Percentiles rank a stretch among this genome's conserved stretches.
phyloP scores from a whole-genome alignment of 169 alveolate genomes.

The Eimeria tenella region DNA sequence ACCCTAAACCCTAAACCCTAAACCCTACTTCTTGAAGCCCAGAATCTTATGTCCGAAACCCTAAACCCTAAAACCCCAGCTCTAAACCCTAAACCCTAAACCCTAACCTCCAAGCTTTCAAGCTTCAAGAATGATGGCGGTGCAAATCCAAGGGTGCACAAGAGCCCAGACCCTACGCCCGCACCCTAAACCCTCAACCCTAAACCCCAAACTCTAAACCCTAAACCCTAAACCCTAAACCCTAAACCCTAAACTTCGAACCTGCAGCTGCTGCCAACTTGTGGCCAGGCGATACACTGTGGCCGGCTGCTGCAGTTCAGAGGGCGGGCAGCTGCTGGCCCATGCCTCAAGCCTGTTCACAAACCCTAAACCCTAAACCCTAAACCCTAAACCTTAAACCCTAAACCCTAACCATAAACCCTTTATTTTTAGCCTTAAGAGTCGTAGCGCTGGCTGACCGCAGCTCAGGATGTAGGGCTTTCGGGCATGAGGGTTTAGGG shows the following conservation, averaged over 20 bases:
- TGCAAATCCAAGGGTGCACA: background rate
- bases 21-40: background rate
- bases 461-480: background rate
- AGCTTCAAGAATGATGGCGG: no score
- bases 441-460: background rate
- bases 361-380: constrained; percentile 18
- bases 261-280: constrained; percentile 17
- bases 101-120: background rate
- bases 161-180: background rate
- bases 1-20: constrained; percentile 45
- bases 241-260: background rate
- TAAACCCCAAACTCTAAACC: background rate
- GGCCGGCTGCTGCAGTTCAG: background rate
- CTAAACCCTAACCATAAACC: constrained; percentile 14
- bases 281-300: background rate
- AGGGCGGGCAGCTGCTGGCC: background rate
- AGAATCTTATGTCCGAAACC: background rate
- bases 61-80: background rate
- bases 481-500: background rate
- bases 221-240: constrained; percentile 1
- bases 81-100: constrained; percentile 7
- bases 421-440: background rate
- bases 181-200: background rate
- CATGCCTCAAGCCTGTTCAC: background rate
- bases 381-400: background rate